A percentile compares a stretch with the other conserved stretches of the same genome.
phyloP scores from a whole-genome alignment of 2,329 filamentous ascomycete genomes.

The Juglanconis juglandina region DNA sequence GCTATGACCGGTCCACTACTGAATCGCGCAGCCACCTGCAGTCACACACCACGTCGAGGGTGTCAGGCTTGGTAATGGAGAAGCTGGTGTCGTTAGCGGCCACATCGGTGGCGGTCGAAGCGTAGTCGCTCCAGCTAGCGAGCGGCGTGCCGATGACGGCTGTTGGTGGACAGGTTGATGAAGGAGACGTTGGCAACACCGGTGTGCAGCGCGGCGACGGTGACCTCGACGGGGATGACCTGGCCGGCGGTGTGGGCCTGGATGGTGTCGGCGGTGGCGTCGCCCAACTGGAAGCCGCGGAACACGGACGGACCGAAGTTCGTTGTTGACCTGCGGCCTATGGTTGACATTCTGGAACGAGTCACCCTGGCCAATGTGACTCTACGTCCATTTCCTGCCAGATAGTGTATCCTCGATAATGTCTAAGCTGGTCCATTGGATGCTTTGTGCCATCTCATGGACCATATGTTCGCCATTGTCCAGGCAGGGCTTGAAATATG shows the following conservation, averaged over 20 bases:
- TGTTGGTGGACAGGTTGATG: slow-evolving; percentile 45
- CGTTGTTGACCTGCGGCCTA: too few relatives aligned
- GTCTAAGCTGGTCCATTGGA: too few relatives aligned
- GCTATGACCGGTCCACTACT: slow-evolving; percentile 37
- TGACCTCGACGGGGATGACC: slow-evolving; percentile 39
- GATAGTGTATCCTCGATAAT: too few relatives aligned
- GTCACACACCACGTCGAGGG: slow-evolving; percentile 42
- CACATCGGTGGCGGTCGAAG: slow-evolving; percentile 40
- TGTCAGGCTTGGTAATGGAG: slow-evolving; percentile 49
- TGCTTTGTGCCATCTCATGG: too few relatives aligned
- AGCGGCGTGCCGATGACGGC: slow-evolving; percentile 44
- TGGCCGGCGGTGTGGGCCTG: slow-evolving; percentile 49
- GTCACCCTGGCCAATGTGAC: too few relatives aligned
- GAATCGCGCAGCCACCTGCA: slow-evolving; percentile 48
- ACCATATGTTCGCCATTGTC: too few relatives aligned
- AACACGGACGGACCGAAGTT: slow-evolving; percentile 26
- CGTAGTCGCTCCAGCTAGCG: slow-evolving; percentile 47
- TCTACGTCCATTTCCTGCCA: too few relatives aligned
- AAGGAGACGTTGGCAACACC: slow-evolving; percentile 54
- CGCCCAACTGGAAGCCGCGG: slow-evolving; percentile 56
- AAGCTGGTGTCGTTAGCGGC: slow-evolving; percentile 45
- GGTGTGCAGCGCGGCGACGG: slow-evolving; percentile 50
- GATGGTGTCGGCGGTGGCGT: slow-evolving; percentile 49
- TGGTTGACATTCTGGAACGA: too few relatives aligned
- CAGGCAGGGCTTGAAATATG: too few relatives aligned